Conservation (phyloP, 768 basidiomycete species). For the Pisolithus tinctorius region DNA sequence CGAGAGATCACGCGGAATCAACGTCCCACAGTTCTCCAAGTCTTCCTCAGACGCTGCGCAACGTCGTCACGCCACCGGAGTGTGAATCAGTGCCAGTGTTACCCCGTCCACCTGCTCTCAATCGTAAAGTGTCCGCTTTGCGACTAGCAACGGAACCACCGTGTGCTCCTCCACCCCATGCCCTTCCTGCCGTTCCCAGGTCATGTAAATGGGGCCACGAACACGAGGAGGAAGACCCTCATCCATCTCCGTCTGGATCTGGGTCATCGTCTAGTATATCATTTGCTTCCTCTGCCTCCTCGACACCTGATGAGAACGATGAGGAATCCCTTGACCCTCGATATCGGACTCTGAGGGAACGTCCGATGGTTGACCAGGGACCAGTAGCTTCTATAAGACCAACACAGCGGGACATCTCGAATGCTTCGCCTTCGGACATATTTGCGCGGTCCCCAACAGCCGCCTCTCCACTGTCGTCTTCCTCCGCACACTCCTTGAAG, state of each 20-base stretch:
- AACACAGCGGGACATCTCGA: background rate
- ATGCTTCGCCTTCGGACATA: slow-evolving; percentile 1
- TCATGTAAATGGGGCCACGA: background rate
- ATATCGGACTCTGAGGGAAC: slow-evolving; percentile 21
- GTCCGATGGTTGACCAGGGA: background rate
- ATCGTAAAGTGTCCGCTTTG: slow-evolving; percentile 39
- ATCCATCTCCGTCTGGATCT: slow-evolving; percentile 6
- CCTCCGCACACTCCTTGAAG: slow-evolving; percentile 31
- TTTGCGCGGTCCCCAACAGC: background rate
- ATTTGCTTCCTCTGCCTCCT: slow-evolving; percentile 35
- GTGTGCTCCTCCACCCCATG: slow-evolving; percentile 43
- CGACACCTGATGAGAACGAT: slow-evolving; percentile 21
- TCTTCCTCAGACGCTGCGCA: slow-evolving; percentile 21
- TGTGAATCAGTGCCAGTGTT: slow-evolving; percentile 8
- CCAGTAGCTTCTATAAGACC: background rate
- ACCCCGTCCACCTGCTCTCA: slow-evolving; percentile 23
- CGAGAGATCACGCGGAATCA: slow-evolving; percentile 45
- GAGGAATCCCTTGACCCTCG: slow-evolving; percentile 22
- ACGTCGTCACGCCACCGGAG: slow-evolving; percentile 5
- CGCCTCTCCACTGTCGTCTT: slow-evolving; percentile 22
- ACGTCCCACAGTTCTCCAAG: slow-evolving; percentile 25
- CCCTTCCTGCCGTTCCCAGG: slow-evolving; percentile 36
- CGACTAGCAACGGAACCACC: slow-evolving; percentile 35
- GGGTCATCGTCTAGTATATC: slow-evolving; percentile 27
- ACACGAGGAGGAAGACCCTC: slow-evolving; percentile 5